Evolutionary conservation across 805 yeast genomes (phyloP).

Genomic region (Ogataea methanolica): DNA sequence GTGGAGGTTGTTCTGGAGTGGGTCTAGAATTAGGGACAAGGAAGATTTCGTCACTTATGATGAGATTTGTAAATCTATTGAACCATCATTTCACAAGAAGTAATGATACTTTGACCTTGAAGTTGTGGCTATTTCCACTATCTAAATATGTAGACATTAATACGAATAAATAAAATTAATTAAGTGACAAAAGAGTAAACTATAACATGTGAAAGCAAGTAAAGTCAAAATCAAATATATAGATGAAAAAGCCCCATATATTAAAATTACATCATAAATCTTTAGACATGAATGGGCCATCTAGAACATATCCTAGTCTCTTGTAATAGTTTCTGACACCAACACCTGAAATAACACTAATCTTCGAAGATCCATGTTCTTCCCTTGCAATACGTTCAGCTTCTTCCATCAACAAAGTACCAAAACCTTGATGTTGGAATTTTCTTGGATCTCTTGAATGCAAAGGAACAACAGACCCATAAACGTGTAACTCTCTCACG

Average conservation of each 20-base stretch:
- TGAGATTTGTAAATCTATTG: slow-evolving; percentile 50
- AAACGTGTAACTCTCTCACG: slow-evolving; percentile 96
- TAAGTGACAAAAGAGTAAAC: neutral
- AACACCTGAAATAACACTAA: slow-evolving; percentile 93
- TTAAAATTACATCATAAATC: neutral
- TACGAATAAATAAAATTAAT: neutral
- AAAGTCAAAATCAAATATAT: neutral
- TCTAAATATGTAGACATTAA: neutral
- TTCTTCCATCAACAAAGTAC: slow-evolving; percentile 96
- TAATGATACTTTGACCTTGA: neutral
- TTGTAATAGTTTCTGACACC: slow-evolving; percentile 97
- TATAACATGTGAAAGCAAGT: neutral
- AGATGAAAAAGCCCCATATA: neutral
- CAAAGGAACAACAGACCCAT: slow-evolving; percentile 94
- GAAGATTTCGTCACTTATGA: slow-evolving; percentile 43
- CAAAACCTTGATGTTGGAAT: slow-evolving; percentile 99
- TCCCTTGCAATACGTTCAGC: slow-evolving; percentile 94
- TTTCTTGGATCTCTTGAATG: slow-evolving; percentile 96
- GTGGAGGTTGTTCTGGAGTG: slow-evolving; percentile 41
- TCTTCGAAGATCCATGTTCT: slow-evolving; percentile 89
- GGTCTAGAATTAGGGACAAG: slow-evolving; percentile 26
- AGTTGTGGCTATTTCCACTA: neutral
- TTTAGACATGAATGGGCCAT: slow-evolving; percentile 98
- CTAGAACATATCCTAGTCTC: slow-evolving; percentile 83
- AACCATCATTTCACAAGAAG: slow-evolving; percentile 42